These are phyloP conservation scores for Rubroboletus pulcherrimus DNA, from an alignment of 768 basidiomycete species.

Conservation along the genomic window DNA sequence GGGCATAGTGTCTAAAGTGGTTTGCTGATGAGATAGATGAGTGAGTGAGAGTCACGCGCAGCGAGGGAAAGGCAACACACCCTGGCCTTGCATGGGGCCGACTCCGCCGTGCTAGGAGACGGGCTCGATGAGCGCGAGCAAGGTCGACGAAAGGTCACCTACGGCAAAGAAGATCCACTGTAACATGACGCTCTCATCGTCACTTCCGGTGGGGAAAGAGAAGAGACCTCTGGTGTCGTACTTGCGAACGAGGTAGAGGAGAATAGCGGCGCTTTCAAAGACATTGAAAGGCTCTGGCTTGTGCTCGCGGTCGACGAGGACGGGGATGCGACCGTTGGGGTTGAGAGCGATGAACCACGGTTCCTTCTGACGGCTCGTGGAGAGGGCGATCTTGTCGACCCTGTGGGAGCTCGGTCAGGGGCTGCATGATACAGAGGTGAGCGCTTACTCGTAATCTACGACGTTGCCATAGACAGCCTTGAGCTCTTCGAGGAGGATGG, in stretches of 20 bases:
- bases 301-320: conserved; percentile 56
- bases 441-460: conserved; percentile 49
- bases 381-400: conserved; percentile 51
- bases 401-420: conserved; percentile 29
- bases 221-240: conserved; percentile 78
- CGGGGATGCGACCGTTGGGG: conserved; percentile 72
- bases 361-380: conserved; percentile 73
- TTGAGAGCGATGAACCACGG: conserved; percentile 74
- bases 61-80: conserved; percentile 6
- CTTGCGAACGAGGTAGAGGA: conserved; percentile 77
- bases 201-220: conserved; percentile 54
- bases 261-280: conserved; percentile 78
- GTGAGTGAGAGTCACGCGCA: conserved; percentile 6
- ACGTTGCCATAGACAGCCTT: conserved; percentile 45
- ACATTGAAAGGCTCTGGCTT: conserved; percentile 53
- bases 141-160: conserved; percentile 10
- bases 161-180: conserved; percentile 90
- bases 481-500: conserved; percentile 62
- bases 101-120: conserved; percentile 64
- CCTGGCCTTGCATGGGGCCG: conserved; percentile 87
- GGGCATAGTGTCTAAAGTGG: conserved; percentile 65
- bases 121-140: not conserved
- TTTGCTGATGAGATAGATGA: conserved; percentile 40
- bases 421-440: not conserved
- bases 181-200: conserved; percentile 66